Conservation (phyloP, 805 yeast species). For the Saccharomycopsis guyanensis region DNA sequence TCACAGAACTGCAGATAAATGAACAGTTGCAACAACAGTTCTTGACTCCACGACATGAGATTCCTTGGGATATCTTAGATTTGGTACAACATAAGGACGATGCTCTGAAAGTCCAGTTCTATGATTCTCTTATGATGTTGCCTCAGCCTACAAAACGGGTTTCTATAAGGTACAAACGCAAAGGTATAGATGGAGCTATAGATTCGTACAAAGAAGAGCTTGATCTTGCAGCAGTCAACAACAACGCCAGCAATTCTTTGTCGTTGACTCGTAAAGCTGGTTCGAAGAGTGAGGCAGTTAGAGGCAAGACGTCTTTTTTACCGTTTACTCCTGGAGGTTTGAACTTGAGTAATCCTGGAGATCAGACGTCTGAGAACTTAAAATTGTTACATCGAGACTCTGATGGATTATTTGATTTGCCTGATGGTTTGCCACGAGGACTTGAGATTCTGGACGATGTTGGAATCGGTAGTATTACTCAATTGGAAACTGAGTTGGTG, state of each 20-base stretch:
- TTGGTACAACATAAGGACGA: slow-evolving; percentile 52
- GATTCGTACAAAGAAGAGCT: slow-evolving; percentile 54
- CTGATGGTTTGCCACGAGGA: slow-evolving; percentile 79
- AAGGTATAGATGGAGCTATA: slow-evolving; percentile 71
- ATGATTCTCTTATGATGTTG: slow-evolving; percentile 40
- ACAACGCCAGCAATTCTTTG: slow-evolving; percentile 61
- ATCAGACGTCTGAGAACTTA: slow-evolving; percentile 29
- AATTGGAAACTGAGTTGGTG: slow-evolving; percentile 29
- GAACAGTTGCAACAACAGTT: slow-evolving; percentile 23
- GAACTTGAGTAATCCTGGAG: slow-evolving; percentile 24
- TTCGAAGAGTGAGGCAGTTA: slow-evolving; percentile 50
- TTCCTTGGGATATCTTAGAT: slow-evolving; percentile 68
- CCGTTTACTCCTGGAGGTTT: slow-evolving; percentile 95
- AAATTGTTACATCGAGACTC: slow-evolving; percentile 53
- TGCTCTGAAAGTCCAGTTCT: slow-evolving; percentile 29
- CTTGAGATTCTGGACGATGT: slow-evolving; percentile 28
- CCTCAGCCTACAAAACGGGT: slow-evolving; percentile 64
- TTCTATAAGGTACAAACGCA: slow-evolving; percentile 56
- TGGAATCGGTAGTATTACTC: slow-evolving; percentile 11
- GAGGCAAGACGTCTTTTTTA: slow-evolving; percentile 64
- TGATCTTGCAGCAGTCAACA: slow-evolving; percentile 37
- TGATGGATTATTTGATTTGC: slow-evolving; percentile 72
- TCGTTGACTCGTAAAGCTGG: slow-evolving; percentile 64
- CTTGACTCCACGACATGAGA: slow-evolving; percentile 28
- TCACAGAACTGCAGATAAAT: slow-evolving; percentile 15